Evolutionary conservation across 306 rosid species (phyloP).

Genomic region (Sphenostylis stenocarpa): DNA sequence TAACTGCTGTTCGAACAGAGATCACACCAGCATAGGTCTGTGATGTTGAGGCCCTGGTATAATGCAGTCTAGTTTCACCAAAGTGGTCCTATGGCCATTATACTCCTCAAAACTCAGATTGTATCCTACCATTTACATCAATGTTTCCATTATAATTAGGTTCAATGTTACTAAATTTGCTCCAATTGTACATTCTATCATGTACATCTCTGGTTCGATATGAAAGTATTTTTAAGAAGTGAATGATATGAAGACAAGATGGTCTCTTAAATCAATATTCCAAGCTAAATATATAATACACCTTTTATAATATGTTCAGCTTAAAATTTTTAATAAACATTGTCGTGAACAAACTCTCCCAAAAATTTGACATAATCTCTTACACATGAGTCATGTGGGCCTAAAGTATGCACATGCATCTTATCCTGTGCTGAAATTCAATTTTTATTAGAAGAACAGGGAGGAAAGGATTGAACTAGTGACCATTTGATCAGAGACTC

Average conservation of each 20-base stretch:
- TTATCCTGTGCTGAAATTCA: not conserved
- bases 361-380: not conserved
- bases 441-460: not conserved
- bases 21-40: not conserved
- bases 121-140: not conserved
- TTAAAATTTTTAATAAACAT: not conserved
- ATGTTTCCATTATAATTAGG: not conserved
- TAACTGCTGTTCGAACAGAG: not conserved
- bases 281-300: not conserved
- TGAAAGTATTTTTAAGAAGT: not conserved
- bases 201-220: not conserved
- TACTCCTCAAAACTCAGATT: not conserved
- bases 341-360: not conserved
- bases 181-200: not conserved
- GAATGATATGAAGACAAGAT: not conserved
- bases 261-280: not conserved
- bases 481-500: not conserved
- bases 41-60: not conserved
- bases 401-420: not conserved
- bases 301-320: not conserved
- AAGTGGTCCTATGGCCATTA: not conserved
- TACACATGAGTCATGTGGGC: not conserved
- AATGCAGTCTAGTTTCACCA: not conserved
- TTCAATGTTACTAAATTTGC: not conserved
- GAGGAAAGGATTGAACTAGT: not conserved